Evolutionary conservation across 2,329 filamentous ascomycete genomes (phyloP), one percentile per base, ranked within the genome.

Genomic region (Sclerotiophoma versabilis): DNA sequence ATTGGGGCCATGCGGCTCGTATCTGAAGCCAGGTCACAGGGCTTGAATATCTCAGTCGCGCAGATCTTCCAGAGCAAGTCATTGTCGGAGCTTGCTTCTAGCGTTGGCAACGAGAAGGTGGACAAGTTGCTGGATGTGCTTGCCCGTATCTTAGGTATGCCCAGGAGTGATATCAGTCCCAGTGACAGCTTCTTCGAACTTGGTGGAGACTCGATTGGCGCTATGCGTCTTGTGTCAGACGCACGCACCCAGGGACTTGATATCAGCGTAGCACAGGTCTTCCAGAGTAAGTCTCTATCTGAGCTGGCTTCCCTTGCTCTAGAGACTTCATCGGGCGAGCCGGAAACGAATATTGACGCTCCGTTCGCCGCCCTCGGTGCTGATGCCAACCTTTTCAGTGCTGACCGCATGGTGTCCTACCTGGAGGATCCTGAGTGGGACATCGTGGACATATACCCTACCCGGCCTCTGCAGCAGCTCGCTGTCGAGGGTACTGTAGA

Each of bases 401-500:
- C 78, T 4, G 74, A 77, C n/a, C 70, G 72, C 1, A 78, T 88
- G 25, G 77, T 76, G 15, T 79, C 83, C 0, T 77, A 79, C 37
- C 78, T 89, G 4, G 77, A 79, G 8, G 77, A 84, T 52, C 75
- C 77, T 9, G 71, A 77, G 20, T 84, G 81, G 75, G 78, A 76
- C 8, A 78, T 89, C 34, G 66, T 74, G 2, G 82, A 88, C 58
- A 79, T 87, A 1, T 76, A 86, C 2, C 86, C 86, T 2, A 79
- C 83, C 1, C 80, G 84, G 0, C 84, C 84, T 4, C 75, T 86
- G 2, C 86, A 88, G 62, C 78, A 82, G 32, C 76, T 87, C 17
- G 85, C 85, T 12, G 80, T 89, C 33, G 78, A 77, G 54, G 85
- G 80, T 19, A 88, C 86, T 0, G 78, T 83, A 1, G 74, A 82